Percentiles rank a stretch among this genome's conserved stretches.
phyloP scores from a whole-genome alignment of 148 eudicot genomes.

The Selenicereus undatus region DNA sequence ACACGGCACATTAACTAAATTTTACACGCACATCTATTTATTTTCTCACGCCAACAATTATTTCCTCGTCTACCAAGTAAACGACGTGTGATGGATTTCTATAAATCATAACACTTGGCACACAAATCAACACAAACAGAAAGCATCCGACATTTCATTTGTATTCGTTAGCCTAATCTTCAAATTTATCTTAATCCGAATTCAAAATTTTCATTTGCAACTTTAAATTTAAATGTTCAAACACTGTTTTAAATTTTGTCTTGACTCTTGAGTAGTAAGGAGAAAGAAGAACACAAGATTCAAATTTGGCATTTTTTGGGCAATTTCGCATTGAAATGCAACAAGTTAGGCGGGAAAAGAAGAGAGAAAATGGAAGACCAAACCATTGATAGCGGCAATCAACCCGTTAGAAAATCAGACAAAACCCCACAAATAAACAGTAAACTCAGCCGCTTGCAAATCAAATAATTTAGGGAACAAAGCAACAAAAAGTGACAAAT shows the following conservation, averaged over 20 bases:
- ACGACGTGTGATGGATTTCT: no score
- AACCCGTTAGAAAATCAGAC: background rate
- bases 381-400: conserved; percentile 16
- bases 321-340: background rate
- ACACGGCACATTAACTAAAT: no score
- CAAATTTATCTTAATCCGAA: background rate
- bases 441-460: background rate
- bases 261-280: background rate
- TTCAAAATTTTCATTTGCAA: background rate
- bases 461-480: background rate
- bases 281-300: background rate
- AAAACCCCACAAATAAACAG: background rate
- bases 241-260: background rate
- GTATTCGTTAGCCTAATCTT: no score
- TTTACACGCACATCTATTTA: no score
- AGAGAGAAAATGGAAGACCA: background rate
- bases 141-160: no score
- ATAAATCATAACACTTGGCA: no score
- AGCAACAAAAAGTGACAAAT: background rate
- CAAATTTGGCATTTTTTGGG: background rate
- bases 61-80: no score
- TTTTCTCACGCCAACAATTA: no score
- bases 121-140: no score
- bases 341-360: conserved; percentile 5
- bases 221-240: background rate